Percentiles rank a stretch among this genome's conserved stretches.
Evolutionary conservation across 345 rosid genomes (phyloP).

Genomic region (Lepidium aucheri): DNA sequence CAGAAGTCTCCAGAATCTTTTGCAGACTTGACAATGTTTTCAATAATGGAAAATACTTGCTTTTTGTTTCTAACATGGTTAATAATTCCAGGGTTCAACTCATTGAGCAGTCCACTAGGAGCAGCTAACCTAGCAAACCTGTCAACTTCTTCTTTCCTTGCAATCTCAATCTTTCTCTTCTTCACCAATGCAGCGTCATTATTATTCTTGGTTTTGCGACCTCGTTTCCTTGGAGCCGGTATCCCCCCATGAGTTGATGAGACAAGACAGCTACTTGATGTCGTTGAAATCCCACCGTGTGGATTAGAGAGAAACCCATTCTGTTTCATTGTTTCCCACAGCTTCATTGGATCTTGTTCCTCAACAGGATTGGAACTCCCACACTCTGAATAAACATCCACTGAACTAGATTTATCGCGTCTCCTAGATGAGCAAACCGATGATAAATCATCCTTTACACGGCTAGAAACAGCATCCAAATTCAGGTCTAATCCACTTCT

Average conservation of each 20-base stretch:
- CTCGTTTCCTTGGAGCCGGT: slow-evolving; percentile 68
- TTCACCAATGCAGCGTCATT: slow-evolving; percentile 16
- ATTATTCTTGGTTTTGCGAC: slow-evolving; percentile 44
- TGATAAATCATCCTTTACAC: slow-evolving; percentile 33
- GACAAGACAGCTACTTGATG: slow-evolving; percentile 15
- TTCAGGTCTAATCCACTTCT: slow-evolving; percentile 46
- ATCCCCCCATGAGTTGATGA: slow-evolving; percentile 56
- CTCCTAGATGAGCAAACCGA: slow-evolving; percentile 28
- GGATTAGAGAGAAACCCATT: slow-evolving; percentile 74
- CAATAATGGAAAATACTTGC: slow-evolving; percentile 92
- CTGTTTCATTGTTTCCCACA: slow-evolving; percentile 87
- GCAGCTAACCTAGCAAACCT: slow-evolving; percentile 76
- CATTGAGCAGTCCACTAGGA: slow-evolving; percentile 87
- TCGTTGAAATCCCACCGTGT: slow-evolving; percentile 5
- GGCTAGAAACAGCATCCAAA: slow-evolving; percentile 46
- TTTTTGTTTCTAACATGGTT: slow-evolving; percentile 87
- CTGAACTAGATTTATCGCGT: slow-evolving; percentile 12
- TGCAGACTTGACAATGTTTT: slow-evolving; percentile 60
- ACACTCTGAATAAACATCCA: slow-evolving; percentile 56
- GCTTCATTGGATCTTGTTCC: slow-evolving; percentile 53
- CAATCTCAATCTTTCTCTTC: slow-evolving; percentile 69
- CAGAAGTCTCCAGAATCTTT: slow-evolving; percentile 16
- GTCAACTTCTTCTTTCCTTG: slow-evolving; percentile 71
- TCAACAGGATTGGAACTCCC: slow-evolving; percentile 49
- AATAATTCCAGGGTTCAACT: slow-evolving; percentile 83